Evolutionary conservation across 805 yeast genomes (phyloP).

Genomic region (Pichia cabralensis): DNA sequence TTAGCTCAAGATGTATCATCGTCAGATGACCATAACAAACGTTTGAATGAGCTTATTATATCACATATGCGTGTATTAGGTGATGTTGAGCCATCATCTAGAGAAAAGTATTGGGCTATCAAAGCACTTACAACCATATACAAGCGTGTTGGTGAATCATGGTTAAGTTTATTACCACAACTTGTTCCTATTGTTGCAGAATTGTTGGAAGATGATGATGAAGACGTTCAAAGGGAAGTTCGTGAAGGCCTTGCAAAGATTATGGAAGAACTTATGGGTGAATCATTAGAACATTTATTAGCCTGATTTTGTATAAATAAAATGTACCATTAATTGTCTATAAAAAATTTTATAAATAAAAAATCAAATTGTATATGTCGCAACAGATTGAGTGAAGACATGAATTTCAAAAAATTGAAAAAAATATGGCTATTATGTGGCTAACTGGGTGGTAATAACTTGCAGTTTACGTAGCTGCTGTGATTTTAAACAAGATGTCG

Average conservation of each 20-base stretch:
- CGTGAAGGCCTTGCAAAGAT: conserved; percentile 85
- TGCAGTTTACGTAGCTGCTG: no score
- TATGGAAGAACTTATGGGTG: conserved; percentile 87
- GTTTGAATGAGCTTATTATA: conserved; percentile 52
- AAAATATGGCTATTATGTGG: no score
- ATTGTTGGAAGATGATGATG: conserved; percentile 90
- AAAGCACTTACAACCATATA: conserved; percentile 71
- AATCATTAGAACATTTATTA: conserved; percentile 63
- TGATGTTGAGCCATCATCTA: conserved; percentile 32
- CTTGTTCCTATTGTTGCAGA: conserved; percentile 94
- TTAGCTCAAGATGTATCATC: conserved; percentile 58
- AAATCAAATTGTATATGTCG: no score
- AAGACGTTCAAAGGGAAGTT: conserved; percentile 83
- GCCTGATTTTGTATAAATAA: conserved; percentile 1
- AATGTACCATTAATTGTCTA: neutral
- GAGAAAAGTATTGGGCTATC: conserved; percentile 72
- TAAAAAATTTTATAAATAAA: neutral
- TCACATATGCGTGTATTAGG: conserved; percentile 53
- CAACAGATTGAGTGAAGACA: no score
- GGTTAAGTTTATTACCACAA: conserved; percentile 87
- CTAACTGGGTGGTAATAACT: no score
- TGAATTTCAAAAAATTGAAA: no score
- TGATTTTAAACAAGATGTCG: no score
- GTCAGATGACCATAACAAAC: conserved; percentile 62
- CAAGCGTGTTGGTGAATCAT: conserved; percentile 87